These are phyloP conservation scores for Ensete ventricosum DNA, from an alignment of 176 grass and related monocot species.

Conservation along the genomic window DNA sequence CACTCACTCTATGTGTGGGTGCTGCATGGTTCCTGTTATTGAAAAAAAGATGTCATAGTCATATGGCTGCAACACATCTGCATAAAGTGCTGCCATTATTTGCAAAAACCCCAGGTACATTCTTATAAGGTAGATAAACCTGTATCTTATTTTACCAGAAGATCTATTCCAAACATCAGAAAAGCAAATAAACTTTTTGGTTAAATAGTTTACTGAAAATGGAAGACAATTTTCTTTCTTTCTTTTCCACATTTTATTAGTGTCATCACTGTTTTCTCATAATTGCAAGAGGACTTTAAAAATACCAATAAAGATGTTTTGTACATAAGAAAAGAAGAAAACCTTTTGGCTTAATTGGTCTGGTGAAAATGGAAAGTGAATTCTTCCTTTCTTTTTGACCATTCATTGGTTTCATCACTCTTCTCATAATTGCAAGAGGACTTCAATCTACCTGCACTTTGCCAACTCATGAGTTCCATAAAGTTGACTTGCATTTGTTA, in stretches of 20 bases:
- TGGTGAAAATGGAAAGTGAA: not conserved
- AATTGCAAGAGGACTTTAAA: not conserved
- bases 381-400: not conserved
- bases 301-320: too few species aligned
- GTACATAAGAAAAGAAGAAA: not conserved
- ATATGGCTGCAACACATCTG: not conserved
- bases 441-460: not conserved
- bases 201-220: constrained; percentile 1
- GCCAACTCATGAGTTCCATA: not conserved
- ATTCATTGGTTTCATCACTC: not conserved
- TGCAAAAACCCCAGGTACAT: constrained; percentile 12
- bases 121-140: not conserved
- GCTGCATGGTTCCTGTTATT: constrained; percentile 9
- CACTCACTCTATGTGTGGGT: constrained; percentile 3
- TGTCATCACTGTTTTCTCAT: not conserved
- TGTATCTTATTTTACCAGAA: not conserved
- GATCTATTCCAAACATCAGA: not conserved
- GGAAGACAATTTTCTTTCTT: not conserved
- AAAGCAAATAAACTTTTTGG: not conserved
- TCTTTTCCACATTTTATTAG: not conserved
- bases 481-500: not conserved
- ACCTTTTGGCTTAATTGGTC: not conserved
- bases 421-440: not conserved
- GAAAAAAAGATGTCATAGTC: not conserved
- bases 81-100: not conserved